Base-by-base conservation (phyloP, 495 filamentous ascomycete genomes). In the Aspergillus bridgeri region DNA sequence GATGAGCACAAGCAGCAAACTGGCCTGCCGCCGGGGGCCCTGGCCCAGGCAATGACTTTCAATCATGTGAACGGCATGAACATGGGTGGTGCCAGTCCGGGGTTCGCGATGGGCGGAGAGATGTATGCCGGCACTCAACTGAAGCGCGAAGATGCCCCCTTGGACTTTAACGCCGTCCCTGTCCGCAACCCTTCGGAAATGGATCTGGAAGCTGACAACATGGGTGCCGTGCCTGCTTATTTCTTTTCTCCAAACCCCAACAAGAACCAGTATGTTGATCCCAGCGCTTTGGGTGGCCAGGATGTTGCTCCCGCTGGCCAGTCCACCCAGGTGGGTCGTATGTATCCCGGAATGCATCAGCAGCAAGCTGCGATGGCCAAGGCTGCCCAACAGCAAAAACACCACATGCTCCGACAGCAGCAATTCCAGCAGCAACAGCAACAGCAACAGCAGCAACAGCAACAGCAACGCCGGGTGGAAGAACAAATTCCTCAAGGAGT, bases 291-390 rank as follows among this genome's bases (percentile, higher is more conserved):
- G 60, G 81, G 80, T 46, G 80, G 81, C 42, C 79, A 85, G 63
- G 80, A 83, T 62, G 69, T 71, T 22, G 62, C 79, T 61, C 59
- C 68, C 69, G 54, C 66, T 68, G 62, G 80, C 63, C 57, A 82
- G 63, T 73, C 78, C 59, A 57, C 79, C 60, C 77, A 86, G 60
- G 80, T 87, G 54, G 86, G 85, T 52, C 86, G 90, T 53, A 81
- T 89, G 61, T 96, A 86, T 72, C 91, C 92, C 50, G 93, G 93
- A 43, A 91, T 93, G 83, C 92, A 98, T 75, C 89, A 91, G 69
- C 88, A 95, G 65, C 88, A 89, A 73, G 90, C 90, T 58, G 90
- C 88, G 43, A 75, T 89, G 67, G 90, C 88, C 62, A 89, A 89
- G 78, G 86, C 83, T 19, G 83, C 88, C 60, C 83, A 84, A 24